Evolutionary conservation across 148 eudicot genomes (phyloP), one percentile per base, ranked within the genome.

Genomic region (Rhododendron henanense): DNA sequence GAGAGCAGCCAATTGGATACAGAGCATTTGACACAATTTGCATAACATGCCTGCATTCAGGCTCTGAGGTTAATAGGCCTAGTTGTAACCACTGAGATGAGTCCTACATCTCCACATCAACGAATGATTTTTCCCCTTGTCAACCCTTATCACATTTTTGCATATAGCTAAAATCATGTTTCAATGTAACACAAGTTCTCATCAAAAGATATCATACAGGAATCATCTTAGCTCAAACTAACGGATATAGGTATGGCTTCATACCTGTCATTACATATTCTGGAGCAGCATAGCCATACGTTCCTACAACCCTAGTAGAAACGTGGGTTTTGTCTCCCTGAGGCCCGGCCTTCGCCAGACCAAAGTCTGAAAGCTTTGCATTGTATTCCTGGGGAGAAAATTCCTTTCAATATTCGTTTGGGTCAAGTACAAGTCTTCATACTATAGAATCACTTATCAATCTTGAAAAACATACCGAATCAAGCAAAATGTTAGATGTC

Each of bases 281-380:
- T 6, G 99, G 99, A 63, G 99, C 99, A 77, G 99, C 99, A 90
- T 96, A 96, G 73, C 99, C 99, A 92, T 96, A 96, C 57, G 99
- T 96, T 37, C 99, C 99, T 44, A 96, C 94, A 53, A 96, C 99
- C 90, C 99, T 86, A 2, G 99, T 95, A 76, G 99, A 96, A 80
- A 96, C 99, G 85, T 95, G 99, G 0, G 99, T 96, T 84, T 96
- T 94, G 87, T 96, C 98, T 75, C 98, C 99, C 84, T 94, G 97
- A 81, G 99, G 99, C 75, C 99, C 99, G 35, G 99, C 99, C 86
- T 95, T 96, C 31, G 99, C 99, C 57, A 96, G 92, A 84, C 99
- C 99, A 50, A 96, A 96, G 88, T 96, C 99, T 25, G 98, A 96
- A 65, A 96, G 98, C 93, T 96, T 96, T 55, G 97, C 94, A 87